Evolutionary conservation across 768 basidiomycete genomes (phyloP).

Genomic region (Hypholoma fasciculare): DNA sequence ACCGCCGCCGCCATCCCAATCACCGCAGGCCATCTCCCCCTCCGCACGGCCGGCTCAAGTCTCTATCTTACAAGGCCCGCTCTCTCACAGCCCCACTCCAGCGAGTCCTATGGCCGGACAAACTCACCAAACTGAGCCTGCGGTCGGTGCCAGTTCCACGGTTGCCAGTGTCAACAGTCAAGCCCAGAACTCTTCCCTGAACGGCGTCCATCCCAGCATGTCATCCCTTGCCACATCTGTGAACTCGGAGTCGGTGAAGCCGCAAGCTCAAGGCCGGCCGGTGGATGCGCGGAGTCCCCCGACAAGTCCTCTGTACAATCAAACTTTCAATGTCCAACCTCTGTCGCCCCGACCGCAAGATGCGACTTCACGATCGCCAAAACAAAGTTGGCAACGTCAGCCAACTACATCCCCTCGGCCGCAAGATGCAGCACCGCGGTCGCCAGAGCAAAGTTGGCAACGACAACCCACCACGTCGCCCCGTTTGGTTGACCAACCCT

Average conservation of each 20-base stretch:
- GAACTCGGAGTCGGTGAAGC: conserved; percentile 6
- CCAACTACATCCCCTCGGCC: no score
- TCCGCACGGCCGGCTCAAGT: background rate
- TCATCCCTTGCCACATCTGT: conserved; percentile 13
- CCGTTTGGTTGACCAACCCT: conserved; percentile 3
- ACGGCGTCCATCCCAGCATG: conserved; percentile 6
- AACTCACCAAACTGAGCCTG: background rate
- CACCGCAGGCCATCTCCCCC: background rate
- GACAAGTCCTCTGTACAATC: background rate
- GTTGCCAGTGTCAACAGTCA: conserved; percentile 12
- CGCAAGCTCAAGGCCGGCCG: background rate
- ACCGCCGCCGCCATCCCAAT: background rate
- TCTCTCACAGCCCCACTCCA: conserved; percentile 5
- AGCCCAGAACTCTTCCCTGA: conserved; percentile 4
- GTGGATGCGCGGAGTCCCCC: conserved; percentile 1
- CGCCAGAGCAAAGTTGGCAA: conserved; percentile 1
- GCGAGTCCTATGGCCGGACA: conserved; percentile 9
- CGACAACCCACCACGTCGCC: conserved; percentile 1
- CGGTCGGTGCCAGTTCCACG: conserved; percentile 1
- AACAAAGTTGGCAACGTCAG: no score
- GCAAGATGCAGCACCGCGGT: no score
- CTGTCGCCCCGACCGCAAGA: background rate
- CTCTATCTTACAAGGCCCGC: conserved; percentile 17
- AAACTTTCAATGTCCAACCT: background rate
- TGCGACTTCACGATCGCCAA: no score